Evolutionary conservation across 2,329 filamentous ascomycete genomes (phyloP), one percentile per base, ranked within the genome.

Genomic region (Gnomoniopsis smithogilvyi): DNA sequence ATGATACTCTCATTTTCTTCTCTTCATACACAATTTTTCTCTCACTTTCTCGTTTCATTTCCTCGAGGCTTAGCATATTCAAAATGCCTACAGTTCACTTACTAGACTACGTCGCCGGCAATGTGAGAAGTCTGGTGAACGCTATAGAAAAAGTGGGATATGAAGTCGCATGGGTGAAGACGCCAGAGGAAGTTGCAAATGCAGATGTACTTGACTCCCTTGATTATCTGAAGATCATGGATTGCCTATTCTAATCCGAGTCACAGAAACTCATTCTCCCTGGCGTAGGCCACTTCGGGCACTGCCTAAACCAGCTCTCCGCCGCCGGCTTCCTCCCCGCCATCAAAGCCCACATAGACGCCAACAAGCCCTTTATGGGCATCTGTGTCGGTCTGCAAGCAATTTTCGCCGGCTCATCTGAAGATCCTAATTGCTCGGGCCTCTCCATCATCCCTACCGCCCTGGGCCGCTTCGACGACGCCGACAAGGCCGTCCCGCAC

Each of bases 321-420:
- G 82, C 86, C 46, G 91, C 92, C 41, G 91, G 90, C 64, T 99
- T 93, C 75, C 79, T 94, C 56, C 89, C 91, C 61, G 90, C 92
- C 11, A 88, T 99, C 64, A 85, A 81, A 66, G 81, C 86, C 64
- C 92, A 98, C 77, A 93, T 99, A 68, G 81, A 86, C 54, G 83
- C 89, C 15, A 93, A 92, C n/a, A 98, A 98, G 75, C 92, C 94
- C 15, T 98, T 99, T 72, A 96, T 99, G 88, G 93, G 90, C 52
- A 96, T 99, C 69, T 99, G 95, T 70, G 95, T 99, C 56, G 95
- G 95, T 2, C 73, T 98, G 15, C 95, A 99, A 75, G 92, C 91
- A 1, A 79, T 99, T 0, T 98, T 97, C 69, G 82, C 91, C 65
- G 89, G 90, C 10, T 98, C 95, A 0, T 84, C 86, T 45, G 95